Conservation (phyloP, 441 rosid species). For the Rhodomyrtus psidioides region DNA sequence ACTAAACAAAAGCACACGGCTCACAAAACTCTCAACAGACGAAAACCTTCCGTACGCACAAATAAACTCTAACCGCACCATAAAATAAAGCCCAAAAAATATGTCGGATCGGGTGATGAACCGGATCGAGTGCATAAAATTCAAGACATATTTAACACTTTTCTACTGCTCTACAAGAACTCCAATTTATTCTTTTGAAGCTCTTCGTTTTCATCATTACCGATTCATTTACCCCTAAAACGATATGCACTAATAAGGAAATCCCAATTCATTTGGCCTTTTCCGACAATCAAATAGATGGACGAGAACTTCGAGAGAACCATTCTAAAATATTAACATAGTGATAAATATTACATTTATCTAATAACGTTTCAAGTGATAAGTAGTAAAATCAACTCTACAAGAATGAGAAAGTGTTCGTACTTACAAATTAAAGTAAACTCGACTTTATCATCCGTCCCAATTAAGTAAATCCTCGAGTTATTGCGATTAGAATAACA, state of each 20-base stretch:
- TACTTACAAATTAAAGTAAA: neutral
- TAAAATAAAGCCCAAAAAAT: too few species aligned
- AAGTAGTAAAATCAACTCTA: neutral
- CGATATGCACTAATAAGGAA: neutral
- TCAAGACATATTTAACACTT: neutral
- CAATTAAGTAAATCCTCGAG: neutral
- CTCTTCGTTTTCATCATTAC: neutral
- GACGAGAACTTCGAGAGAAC: neutral
- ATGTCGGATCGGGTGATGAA: too few species aligned
- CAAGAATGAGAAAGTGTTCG: neutral
- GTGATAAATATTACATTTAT: neutral
- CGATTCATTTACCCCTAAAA: neutral
- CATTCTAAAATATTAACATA: neutral
- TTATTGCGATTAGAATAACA: neutral
- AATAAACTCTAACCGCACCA: too few species aligned
- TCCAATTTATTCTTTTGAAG: neutral
- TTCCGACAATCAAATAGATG: neutral
- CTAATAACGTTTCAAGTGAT: neutral
- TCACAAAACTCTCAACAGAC: too few species aligned
- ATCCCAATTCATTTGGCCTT: neutral
- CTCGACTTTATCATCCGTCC: neutral
- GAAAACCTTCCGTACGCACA: too few species aligned
- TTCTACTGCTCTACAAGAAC: neutral
- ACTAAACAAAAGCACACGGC: too few species aligned
- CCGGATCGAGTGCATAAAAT: too few species aligned